A percentile compares a stretch with the other conserved stretches of the same genome.
These are phyloP conservation scores for Coniella vitis DNA, from an alignment of 2,329 filamentous ascomycete species.

Conservation along the genomic window DNA sequence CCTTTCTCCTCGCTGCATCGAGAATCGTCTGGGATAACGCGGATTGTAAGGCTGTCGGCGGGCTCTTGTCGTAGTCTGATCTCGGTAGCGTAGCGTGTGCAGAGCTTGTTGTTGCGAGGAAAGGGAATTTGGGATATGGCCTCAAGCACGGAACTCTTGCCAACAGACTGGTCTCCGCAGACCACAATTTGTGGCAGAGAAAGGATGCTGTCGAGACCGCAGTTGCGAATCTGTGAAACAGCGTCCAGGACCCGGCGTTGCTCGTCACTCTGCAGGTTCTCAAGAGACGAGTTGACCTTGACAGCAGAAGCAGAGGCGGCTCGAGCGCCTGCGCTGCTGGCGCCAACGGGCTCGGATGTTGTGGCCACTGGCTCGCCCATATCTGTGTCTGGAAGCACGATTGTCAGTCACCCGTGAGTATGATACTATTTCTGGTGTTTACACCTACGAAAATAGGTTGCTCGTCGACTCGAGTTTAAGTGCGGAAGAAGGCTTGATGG, in stretches of 20 bases:
- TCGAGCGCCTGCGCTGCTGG: too few species aligned
- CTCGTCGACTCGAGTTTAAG: too few species aligned
- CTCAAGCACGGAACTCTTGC: slow-evolving; percentile 8
- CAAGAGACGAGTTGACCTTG: background rate
- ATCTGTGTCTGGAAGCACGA: too few species aligned
- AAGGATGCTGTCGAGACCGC: background rate
- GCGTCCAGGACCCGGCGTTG: slow-evolving; percentile 5
- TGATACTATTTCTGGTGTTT: too few species aligned
- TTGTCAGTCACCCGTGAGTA: too few species aligned
- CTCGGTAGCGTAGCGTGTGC: slow-evolving; percentile 9
- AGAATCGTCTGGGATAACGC: background rate
- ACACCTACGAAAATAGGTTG: too few species aligned
- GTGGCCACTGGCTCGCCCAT: too few species aligned
- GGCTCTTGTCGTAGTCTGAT: background rate
- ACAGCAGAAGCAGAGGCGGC: too few species aligned
- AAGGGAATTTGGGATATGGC: slow-evolving; percentile 5
- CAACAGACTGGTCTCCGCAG: slow-evolving; percentile 8
- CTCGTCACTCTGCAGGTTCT: slow-evolving; percentile 7
- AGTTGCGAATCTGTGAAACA: background rate
- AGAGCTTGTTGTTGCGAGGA: background rate
- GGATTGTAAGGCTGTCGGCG: background rate
- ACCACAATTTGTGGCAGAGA: slow-evolving; percentile 8
- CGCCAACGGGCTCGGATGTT: too few species aligned
- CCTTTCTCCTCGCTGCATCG: background rate
- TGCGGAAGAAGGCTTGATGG: too few species aligned